Evolutionary conservation across 441 rosid genomes (phyloP), one percentile per base, ranked within the genome.

Genomic region (Corymbia citriodora): DNA sequence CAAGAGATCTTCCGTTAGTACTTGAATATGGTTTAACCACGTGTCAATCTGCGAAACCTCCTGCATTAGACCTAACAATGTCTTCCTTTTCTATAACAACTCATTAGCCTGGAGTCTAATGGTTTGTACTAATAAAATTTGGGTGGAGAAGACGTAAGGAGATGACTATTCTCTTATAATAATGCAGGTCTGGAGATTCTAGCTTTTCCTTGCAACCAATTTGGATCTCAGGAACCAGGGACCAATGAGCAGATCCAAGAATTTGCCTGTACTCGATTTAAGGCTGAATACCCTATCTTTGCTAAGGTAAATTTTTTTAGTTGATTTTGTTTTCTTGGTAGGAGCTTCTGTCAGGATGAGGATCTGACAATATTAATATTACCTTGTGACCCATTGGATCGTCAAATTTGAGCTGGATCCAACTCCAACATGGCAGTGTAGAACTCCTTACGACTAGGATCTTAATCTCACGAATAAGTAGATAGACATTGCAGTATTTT

Each of bases 181-280:
- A 87, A 70, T 70, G 33, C 89, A 96, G 97, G 96, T 9, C 90
- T 96, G 87, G 97, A 96, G 94, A 96, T 96, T 92, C 94, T 96
- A 90, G 98, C 97, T 4, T 96, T 96, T 89, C 98, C 97, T 1
- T 95, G 98, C 91, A 96, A 96, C 93, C 98, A 96, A 92, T 95
- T 96, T 88, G 96, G 95, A 70, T 92, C 91, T 89, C 97, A 96
- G 91, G 98, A 96, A 91, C 97, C 98, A 13, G 96, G 96, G 90
- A 88, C 88, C 25, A 95, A 95, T 82, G 96, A 96, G 90, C 91
- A 96, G 94, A 95, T 95, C 72, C 48, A 93, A 88, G 92, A 95
- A 90, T 94, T 95, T 91, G 96, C 96, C 87, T 95, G 98, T 93
- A 95, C 97, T 25, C 96, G 97, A 91, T 96, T 95, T 89, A 96